Evolutionary conservation across 2,329 filamentous ascomycete species (phyloP).

Genomic region (Ilyonectria mors-panacis): DNA sequence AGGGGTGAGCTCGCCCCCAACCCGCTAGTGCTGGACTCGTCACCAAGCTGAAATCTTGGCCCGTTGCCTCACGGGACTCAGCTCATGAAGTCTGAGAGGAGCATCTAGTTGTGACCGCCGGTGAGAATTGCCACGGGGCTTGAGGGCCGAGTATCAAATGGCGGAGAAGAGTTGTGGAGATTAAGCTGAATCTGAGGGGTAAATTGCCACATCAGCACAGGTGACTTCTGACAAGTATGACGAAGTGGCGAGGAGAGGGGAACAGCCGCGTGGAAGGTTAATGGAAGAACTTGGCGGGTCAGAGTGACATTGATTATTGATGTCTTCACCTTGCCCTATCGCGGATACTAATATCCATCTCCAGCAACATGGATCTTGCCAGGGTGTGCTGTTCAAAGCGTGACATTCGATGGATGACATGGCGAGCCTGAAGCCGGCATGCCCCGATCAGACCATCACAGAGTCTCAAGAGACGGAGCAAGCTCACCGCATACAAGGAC

Average conservation of each 20-base stretch:
- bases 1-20: slow-evolving; percentile 22
- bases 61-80: slow-evolving; percentile 33
- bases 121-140: slow-evolving; percentile 5
- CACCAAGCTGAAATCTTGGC: slow-evolving; percentile 35
- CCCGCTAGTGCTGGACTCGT: slow-evolving; percentile 28
- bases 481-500: slow-evolving; percentile 17
- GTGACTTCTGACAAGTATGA: neutral
- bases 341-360: slow-evolving; percentile 13
- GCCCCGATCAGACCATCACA: slow-evolving; percentile 26
- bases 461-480: slow-evolving; percentile 7
- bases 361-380: slow-evolving; percentile 5
- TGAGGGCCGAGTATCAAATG: slow-evolving; percentile 3
- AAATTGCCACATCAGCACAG: neutral
- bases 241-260: slow-evolving; percentile 2
- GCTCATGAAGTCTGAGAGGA: slow-evolving; percentile 22
- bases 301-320: slow-evolving; percentile 1
- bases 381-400: slow-evolving; percentile 21
- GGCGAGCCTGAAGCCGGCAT: slow-evolving; percentile 9
- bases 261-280: slow-evolving; percentile 12
- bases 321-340: slow-evolving; percentile 11
- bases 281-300: slow-evolving; percentile 14
- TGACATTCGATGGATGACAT: slow-evolving; percentile 22
- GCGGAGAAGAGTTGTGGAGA: neutral
- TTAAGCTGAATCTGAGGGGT: neutral
- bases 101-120: neutral